Evolutionary conservation across 306 rosid genomes (phyloP).

Genomic region (Bauhinia variegata): DNA sequence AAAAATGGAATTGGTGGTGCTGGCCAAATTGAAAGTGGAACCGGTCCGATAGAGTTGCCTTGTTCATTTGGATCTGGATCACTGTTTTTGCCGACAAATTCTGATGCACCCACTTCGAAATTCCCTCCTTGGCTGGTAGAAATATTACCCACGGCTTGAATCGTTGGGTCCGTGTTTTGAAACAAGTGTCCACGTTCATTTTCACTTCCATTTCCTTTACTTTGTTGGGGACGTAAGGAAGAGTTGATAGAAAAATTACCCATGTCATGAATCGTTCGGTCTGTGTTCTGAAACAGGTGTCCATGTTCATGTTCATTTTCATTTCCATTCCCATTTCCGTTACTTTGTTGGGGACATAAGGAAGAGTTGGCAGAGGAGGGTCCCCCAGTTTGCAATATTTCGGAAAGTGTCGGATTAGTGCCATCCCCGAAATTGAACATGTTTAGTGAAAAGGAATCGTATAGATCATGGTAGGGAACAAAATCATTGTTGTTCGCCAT

Average conservation of each 20-base stretch:
- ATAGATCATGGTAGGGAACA: constrained; percentile 33
- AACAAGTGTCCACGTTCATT: no score
- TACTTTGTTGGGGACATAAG: no score
- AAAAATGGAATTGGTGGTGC: constrained; percentile 32
- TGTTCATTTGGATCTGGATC: background rate
- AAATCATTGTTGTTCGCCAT: constrained; percentile 45
- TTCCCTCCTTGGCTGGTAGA: no score
- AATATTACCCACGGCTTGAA: no score
- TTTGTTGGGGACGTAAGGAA: background rate
- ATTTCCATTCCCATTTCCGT: no score
- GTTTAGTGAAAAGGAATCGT: constrained; percentile 1
- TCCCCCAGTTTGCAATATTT: background rate
- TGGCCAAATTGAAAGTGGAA: constrained; percentile 46
- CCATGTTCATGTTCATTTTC: no score
- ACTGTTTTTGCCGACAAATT: background rate
- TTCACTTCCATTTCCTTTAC: background rate
- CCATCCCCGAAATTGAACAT: constrained; percentile 28
- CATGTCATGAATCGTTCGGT: no score
- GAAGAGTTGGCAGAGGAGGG: background rate
- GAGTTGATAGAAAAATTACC: no score
- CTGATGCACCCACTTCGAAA: constrained; percentile 39
- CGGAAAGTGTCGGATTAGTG: constrained; percentile 30
- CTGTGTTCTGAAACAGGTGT: no score
- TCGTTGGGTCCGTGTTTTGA: background rate
- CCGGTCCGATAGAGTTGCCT: background rate